Evolutionary conservation across 495 filamentous ascomycete genomes (phyloP).

Genomic region (Filosporella fistucella): DNA sequence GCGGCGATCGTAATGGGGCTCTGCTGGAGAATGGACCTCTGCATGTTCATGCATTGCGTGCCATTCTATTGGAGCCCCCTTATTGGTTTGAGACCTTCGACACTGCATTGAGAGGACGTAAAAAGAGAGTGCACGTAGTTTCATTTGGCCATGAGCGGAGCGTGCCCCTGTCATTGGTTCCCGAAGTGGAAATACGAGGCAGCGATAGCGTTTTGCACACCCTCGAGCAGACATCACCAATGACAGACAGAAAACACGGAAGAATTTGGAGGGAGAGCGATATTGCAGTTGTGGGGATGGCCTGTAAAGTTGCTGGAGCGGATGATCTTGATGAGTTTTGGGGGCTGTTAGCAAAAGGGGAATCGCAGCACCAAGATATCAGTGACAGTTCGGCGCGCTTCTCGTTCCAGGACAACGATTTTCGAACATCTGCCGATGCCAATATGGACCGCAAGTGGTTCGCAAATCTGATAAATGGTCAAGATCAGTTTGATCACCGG

Average conservation of each 20-base stretch:
- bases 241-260: too few relatives aligned
- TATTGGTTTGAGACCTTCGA: constrained; percentile 37
- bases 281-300: constrained; percentile 51
- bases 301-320: constrained; percentile 43
- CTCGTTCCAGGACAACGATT: constrained; percentile 29
- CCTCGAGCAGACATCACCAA: too few relatives aligned
- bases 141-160: constrained; percentile 39
- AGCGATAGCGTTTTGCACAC: too few relatives aligned
- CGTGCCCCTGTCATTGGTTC: constrained; percentile 32
- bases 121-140: constrained; percentile 22
- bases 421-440: constrained; percentile 27
- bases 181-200: too few relatives aligned
- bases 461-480: constrained; percentile 41
- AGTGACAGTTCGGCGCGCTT: constrained; percentile 34
- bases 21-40: constrained; percentile 24
- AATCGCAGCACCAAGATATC: constrained; percentile 39
- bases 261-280: constrained; percentile 29
- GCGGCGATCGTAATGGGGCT: constrained; percentile 25
- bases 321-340: constrained; percentile 42
- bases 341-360: constrained; percentile 32
- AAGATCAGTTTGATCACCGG: constrained; percentile 45
- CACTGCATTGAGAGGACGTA: constrained; percentile 8
- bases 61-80: constrained; percentile 36
- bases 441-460: constrained; percentile 35
- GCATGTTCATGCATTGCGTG: constrained; percentile 29